These are phyloP conservation scores for Periconia digitata DNA, from an alignment of 2,329 filamentous ascomycete genomes.

Conservation along the genomic window DNA sequence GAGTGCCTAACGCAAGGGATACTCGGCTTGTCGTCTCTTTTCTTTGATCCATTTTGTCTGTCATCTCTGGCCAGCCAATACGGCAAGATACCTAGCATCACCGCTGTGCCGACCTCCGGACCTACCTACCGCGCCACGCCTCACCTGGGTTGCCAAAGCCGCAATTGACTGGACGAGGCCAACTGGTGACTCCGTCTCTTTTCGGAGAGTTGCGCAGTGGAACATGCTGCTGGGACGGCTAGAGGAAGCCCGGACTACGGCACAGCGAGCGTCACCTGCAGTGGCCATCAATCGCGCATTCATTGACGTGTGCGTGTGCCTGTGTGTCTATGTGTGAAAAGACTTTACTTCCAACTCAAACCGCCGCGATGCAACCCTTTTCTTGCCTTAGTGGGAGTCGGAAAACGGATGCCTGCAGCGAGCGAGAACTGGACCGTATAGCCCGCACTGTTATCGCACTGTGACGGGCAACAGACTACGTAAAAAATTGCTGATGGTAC, in stretches of 20 bases:
- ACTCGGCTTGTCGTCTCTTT: no score
- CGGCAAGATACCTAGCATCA: no score
- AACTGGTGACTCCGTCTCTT: slow-evolving; percentile 27
- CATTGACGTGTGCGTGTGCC: neutral
- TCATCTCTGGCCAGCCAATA: no score
- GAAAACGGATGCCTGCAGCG: neutral
- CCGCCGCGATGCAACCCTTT: slow-evolving; percentile 6
- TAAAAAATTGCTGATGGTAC: neutral
- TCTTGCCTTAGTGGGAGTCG: neutral
- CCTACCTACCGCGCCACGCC: slow-evolving; percentile 4
- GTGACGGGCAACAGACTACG: slow-evolving; percentile 40
- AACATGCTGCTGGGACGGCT: slow-evolving; percentile 32
- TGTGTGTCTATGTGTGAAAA: neutral
- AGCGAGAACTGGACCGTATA: slow-evolving; percentile 2
- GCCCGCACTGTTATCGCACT: slow-evolving; percentile 17
- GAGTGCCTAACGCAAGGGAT: no score
- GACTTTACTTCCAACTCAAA: slow-evolving; percentile 11
- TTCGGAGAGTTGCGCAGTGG: slow-evolving; percentile 41
- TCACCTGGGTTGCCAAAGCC: slow-evolving; percentile 1
- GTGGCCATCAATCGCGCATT: neutral
- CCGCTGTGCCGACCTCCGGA: slow-evolving; percentile 2
- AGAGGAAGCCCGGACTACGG: slow-evolving; percentile 35
- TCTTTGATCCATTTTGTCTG: no score
- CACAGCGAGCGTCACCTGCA: slow-evolving; percentile 12
- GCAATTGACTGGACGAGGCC: slow-evolving; percentile 17